Evolutionary conservation across 2,329 filamentous ascomycete genomes (phyloP).

Genomic region (Scedosporium apiospermum): DNA sequence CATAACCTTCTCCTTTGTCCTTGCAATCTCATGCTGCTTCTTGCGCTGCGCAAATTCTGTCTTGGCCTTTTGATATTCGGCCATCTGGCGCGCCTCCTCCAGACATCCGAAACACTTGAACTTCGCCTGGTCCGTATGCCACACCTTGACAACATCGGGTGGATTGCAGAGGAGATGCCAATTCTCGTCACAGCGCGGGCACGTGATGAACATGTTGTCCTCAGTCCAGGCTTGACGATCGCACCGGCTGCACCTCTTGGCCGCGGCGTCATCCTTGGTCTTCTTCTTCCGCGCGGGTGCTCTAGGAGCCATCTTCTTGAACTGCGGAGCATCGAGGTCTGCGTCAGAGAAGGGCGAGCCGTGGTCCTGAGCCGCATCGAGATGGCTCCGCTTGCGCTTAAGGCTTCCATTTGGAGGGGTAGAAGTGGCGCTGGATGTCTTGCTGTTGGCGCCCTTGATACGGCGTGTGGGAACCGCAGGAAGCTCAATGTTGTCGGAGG

Average conservation of each 20-base stretch:
- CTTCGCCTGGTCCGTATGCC: neutral
- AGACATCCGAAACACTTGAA: conserved; percentile 14
- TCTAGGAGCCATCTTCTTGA: conserved; percentile 5
- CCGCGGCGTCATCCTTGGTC: conserved; percentile 7
- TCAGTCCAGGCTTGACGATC: conserved; percentile 11
- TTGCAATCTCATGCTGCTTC: conserved; percentile 19
- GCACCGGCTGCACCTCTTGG: conserved; percentile 13
- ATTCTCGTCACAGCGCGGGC: conserved; percentile 13
- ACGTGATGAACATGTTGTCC: conserved; percentile 14
- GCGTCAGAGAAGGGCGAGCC: conserved; percentile 1
- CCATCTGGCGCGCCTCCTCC: conserved; percentile 11
- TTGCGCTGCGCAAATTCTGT: conserved; percentile 9
- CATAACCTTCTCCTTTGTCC: conserved; percentile 21
- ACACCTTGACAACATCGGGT: conserved; percentile 11
- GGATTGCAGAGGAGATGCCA: conserved; percentile 17
- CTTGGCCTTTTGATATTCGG: conserved; percentile 11
- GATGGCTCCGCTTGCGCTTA: conserved; percentile 4
- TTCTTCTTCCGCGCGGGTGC: conserved; percentile 10
- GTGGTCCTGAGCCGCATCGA: neutral
- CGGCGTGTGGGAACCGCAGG: conserved; percentile 1
- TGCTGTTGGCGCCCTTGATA: neutral
- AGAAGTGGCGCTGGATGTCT: neutral
- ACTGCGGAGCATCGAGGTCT: neutral
- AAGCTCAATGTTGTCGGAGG: conserved; percentile 1
- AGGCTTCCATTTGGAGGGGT: neutral